Evolutionary conservation across 768 basidiomycete genomes (phyloP), one percentile per base, ranked within the genome.

Genomic region (Boletus eberwhitei): DNA sequence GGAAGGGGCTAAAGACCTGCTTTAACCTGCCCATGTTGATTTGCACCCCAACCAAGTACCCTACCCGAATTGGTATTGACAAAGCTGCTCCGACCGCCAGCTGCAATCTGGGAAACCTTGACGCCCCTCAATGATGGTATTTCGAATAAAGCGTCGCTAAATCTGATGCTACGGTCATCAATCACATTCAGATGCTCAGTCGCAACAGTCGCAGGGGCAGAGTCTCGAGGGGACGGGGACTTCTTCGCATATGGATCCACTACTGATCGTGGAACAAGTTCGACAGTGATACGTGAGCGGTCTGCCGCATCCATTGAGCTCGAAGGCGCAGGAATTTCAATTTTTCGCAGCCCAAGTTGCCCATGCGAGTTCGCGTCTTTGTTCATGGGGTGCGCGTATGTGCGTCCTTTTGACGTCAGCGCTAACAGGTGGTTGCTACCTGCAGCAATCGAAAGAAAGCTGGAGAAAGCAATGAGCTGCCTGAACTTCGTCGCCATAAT

Each of bases 21-120:
- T 6, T 16, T 37, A 14, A 52, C 79, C 48, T 60, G 88, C 88
- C 93, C 93, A 61, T 79, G 87, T 59, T 90, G 86, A 66, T 97
- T 96, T 1, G 90, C 90, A 42, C 94, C 94, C 84, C 90, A 96
- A 0, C 85, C 91, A 19, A 98, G 79, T 11, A 95, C 88, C 50
- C 84, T 76, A 2, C 93, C 94, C 3, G 75, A 71, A 7, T 71
- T 62, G 0, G 91, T 92, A 24, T 84, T 75, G 11, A 79, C 86
- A 64, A 90, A 92, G 62, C 88, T 93, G 44, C 80, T 85, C 51
- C 84, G 78, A 37, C 77, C 75, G 3, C 91, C 91, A 24, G 92
- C 82, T 29, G 85, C 84, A 41, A 93, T 75, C 69, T 91, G 86
- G 19, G 77, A 79, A 41, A 90, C 75, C 22, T 80, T 67, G 6